Conservation (phyloP, 192 early-diverging fungal species). For the Umbelopsis ramanniana region DNA sequence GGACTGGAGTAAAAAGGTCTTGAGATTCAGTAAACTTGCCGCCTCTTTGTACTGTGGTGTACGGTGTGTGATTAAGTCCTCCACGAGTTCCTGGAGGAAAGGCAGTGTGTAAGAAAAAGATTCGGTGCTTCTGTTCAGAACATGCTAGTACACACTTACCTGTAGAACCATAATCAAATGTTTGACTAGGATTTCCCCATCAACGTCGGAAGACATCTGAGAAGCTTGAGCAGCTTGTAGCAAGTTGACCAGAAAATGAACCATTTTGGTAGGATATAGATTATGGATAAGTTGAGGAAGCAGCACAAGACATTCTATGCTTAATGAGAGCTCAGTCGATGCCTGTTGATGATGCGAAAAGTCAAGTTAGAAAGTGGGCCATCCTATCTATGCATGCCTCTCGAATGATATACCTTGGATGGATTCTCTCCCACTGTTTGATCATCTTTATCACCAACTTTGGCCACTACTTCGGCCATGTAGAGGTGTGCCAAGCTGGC, state of each 20-base stretch:
- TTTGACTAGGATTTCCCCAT: background rate
- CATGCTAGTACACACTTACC: background rate
- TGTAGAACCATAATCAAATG: conserved; percentile 10
- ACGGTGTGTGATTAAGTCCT: conserved; percentile 27
- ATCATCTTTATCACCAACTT: conserved; percentile 13
- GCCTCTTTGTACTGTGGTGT: conserved; percentile 53
- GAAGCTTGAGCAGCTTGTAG: conserved; percentile 17
- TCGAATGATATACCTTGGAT: conserved; percentile 7
- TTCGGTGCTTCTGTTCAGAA: background rate
- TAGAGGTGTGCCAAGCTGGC: background rate
- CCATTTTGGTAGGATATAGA: background rate
- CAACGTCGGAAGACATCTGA: background rate
- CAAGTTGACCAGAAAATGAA: background rate
- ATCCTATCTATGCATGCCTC: too few relatives aligned
- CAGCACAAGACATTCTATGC: background rate
- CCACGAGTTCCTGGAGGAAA: background rate
- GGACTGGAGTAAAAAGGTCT: conserved; percentile 44
- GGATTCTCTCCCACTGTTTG: background rate
- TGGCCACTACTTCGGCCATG: conserved; percentile 2
- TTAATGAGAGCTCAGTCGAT: background rate
- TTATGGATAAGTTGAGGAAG: conserved; percentile 1
- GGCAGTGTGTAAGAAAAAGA: background rate
- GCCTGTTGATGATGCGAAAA: background rate
- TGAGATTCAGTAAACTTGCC: conserved; percentile 41
- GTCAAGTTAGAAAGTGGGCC: too few relatives aligned